Base-by-base conservation (phyloP, 495 filamentous ascomycete species). In the Tuber borchii region DNA sequence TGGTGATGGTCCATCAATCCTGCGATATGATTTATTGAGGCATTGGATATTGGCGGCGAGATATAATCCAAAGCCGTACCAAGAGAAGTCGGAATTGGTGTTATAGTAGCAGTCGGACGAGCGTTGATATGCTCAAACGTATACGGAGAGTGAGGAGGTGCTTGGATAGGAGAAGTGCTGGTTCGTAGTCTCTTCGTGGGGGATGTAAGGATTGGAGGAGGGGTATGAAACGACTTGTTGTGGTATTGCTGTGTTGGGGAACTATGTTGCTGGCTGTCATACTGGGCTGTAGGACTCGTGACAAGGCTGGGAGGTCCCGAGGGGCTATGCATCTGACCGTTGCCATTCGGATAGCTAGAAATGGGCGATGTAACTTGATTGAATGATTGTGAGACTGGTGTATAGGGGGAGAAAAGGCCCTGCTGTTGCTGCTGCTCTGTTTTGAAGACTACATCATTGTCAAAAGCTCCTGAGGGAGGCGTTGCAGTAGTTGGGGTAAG, bases 111-210 rank as follows among this genome's bases (percentile, higher is more conserved):
- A 51, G 81, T 75, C 0, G 79, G 65, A 75, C 82, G 81, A 65
- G 76, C 79, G 37, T 81, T 79, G 73, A 76, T 80, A 43, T 68
- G 69, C 20, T 72, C 70, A 71, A 80, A 82, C 9, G 78, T 77
- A 61, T 68, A 82, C 22, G 81, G 78, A 20, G 81, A 80, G 46
- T 75, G 76, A 51, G 81, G 78, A 22, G 81, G 76, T 42, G 78
- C 73, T 48, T 81, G 76, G 71, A 76, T 83, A 22, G 81, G 81
- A 2, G 81, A 83, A 51, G 81, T 82, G 44, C 81, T 83, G 26
- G 81, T 83, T 69, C 81, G 82, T 43, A 77, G 9, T 31, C 78
- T 78, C 72, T 83, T 83, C 22, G 81, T 76, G 17, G 81, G 81
- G 0, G 81, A 81, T 74, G 76, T 71, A 34, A 76, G 70, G 20